Evolutionary conservation across 768 basidiomycete genomes (phyloP).

Genomic region (Tremella fuciformis): DNA sequence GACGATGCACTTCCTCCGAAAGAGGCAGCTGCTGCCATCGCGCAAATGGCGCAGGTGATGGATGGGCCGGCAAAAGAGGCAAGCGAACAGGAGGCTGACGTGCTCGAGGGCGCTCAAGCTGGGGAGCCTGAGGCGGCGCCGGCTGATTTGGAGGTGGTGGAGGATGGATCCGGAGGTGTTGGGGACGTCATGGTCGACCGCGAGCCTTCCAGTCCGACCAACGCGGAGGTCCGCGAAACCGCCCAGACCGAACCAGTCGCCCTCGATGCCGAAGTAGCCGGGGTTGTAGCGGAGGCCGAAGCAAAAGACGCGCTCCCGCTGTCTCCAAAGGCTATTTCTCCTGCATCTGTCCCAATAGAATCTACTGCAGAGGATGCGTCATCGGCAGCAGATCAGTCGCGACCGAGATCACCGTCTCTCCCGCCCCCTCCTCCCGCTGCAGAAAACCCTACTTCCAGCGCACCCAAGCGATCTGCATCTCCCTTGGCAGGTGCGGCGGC

Average conservation of each 20-base stretch:
- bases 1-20: conserved; percentile 15
- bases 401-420: conserved; percentile 4
- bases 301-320: conserved; percentile 16
- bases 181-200: conserved; percentile 35
- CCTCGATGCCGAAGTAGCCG: conserved; percentile 26
- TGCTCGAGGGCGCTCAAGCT: neutral
- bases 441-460: neutral
- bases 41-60: neutral
- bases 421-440: neutral
- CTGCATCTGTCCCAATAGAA: conserved; percentile 13
- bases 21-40: neutral
- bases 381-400: neutral
- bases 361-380: neutral
- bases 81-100: conserved; percentile 4
- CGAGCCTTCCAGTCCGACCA: conserved; percentile 6
- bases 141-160: neutral
- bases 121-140: conserved; percentile 1
- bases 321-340: conserved; percentile 27
- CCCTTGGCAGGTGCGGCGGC: conserved; percentile 17
- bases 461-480: conserved; percentile 12
- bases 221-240: conserved; percentile 5
- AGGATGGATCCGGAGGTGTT: conserved; percentile 15
- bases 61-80: conserved; percentile 5
- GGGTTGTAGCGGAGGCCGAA: conserved; percentile 30
- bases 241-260: conserved; percentile 18